A percentile compares a stretch with the other conserved stretches of the same genome.
Conservation (phyloP, 495 filamentous ascomycete species). For the Aspergillus olivimuriae region DNA sequence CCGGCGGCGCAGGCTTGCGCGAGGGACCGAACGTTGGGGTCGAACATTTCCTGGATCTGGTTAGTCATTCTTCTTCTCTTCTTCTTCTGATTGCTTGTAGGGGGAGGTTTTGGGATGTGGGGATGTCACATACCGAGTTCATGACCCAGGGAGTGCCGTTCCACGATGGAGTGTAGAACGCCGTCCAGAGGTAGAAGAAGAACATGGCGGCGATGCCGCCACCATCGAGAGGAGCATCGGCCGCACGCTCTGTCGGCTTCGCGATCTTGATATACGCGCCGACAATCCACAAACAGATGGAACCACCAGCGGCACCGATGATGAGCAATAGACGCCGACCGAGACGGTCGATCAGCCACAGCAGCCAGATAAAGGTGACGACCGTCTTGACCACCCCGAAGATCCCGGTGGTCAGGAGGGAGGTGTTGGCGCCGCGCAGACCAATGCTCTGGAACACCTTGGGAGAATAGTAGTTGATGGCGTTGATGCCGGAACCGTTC, state of each 20-base stretch:
- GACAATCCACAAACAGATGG: constrained; percentile 68
- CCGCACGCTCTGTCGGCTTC: constrained; percentile 33
- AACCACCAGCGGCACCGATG: constrained; percentile 63
- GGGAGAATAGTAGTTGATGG: constrained; percentile 62
- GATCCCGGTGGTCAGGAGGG: constrained; percentile 47
- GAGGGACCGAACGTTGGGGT: constrained; percentile 56
- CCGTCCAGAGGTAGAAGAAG: constrained; percentile 78
- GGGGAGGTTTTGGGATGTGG: too few species aligned
- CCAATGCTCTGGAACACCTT: constrained; percentile 58
- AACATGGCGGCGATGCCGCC: constrained; percentile 66
- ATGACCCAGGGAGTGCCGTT: constrained; percentile 66
- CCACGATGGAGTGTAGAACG: constrained; percentile 71
- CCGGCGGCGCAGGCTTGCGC: constrained; percentile 63
- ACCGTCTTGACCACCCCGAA: constrained; percentile 52
- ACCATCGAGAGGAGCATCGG: constrained; percentile 32
- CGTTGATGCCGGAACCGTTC: constrained; percentile 63
- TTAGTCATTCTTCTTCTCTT: not conserved
- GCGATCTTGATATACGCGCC: constrained; percentile 63
- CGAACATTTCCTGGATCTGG: constrained; percentile 46
- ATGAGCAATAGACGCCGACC: constrained; percentile 66
- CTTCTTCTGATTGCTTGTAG: too few species aligned
- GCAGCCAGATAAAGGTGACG: constrained; percentile 56
- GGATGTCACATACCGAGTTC: constrained; percentile 40
- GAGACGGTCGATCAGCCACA: constrained; percentile 65
- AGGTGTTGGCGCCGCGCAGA: constrained; percentile 42